Evolutionary conservation across 208 protist genomes (phyloP).

Genomic region (Acanthamoeba lenticulata): DNA sequence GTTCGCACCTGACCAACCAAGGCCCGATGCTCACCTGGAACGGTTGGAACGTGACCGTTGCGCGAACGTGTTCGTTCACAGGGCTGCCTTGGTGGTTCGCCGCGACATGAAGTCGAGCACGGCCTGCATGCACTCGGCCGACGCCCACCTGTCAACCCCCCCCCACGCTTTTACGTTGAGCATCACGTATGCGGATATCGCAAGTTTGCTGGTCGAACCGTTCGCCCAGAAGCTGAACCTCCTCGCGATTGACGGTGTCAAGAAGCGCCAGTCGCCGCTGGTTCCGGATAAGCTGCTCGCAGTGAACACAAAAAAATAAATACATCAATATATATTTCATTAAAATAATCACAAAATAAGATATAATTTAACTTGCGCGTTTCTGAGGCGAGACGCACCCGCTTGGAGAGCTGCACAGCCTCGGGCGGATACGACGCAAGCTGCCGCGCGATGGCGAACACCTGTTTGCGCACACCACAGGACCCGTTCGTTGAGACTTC

Average conservation of each 20-base stretch:
- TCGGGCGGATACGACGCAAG: conserved; percentile 6
- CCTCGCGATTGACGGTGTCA: conserved; percentile 7
- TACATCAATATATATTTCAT: not conserved
- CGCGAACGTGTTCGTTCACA: not conserved
- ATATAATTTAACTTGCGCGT: no score
- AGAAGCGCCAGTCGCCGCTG: not conserved
- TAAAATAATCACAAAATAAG: not conserved
- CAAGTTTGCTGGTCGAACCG: not conserved
- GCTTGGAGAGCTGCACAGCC: conserved; percentile 53
- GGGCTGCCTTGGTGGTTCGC: not conserved
- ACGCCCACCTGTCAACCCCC: not conserved
- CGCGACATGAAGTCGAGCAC: conserved; percentile 49
- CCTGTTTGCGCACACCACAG: not conserved
- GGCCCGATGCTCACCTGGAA: no score
- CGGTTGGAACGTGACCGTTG: not conserved
- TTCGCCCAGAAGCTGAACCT: conserved; percentile 34
- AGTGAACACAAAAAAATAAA: not conserved
- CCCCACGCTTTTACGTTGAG: not conserved
- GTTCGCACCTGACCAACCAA: no score
- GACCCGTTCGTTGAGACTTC: no score
- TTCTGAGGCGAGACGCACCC: not conserved
- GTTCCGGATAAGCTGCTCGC: conserved; percentile 15
- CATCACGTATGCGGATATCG: not conserved
- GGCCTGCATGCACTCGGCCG: conserved; percentile 31
- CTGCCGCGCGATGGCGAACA: conserved; percentile 41